Base-by-base conservation (phyloP, 2,329 filamentous ascomycete species). In the Cladorrhinum sp. region DNA sequence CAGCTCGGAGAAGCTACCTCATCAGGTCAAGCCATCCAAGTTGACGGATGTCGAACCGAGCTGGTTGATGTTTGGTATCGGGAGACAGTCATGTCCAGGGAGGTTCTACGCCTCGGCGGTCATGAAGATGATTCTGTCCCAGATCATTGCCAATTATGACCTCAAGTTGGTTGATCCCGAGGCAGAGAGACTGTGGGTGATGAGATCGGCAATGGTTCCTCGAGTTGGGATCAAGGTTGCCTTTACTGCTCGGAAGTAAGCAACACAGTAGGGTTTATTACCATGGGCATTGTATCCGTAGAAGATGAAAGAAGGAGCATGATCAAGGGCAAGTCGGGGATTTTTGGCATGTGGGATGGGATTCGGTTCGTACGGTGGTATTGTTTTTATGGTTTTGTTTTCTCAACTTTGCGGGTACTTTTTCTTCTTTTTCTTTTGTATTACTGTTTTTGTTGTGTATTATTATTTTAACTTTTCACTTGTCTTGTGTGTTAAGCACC, bases 1-100 rank as follows among this genome's bases (percentile, higher is more conserved):
- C 26, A 24, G 36, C 4, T 3, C 51, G 3, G 16, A 48, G 16
- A 20, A 26, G 3, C 23, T 21, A 26, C 49, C 57, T 8, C 42
- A 26, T 3, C 53, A 57, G 30, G 36, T 18, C 6, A 57, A 46
- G 9, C 42, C 58, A 9, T 60, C 58, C 10, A 60, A 57, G 20
- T 28, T 60, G 42, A 36, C 49, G 12, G 53, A 56, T 18, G 48
- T 50, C n/a, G 53, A 57, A 14, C 4, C 18, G 2, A 46, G 42
- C 12, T 60, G 54, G 26, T 39, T 56, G 23, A 36, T 60, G 52
- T 60, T 46, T 46, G 58, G 58, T 7, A 28, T 48, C 10, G 58
- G 58, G 3, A 33, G 23, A 14, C 53, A 56, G 54, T 20, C 53
- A 3, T 60, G 58, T 24, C 58, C 58, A 8, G 58, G 58, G n/a